Evolutionary conservation across 495 filamentous ascomycete genomes (phyloP), one percentile per base, ranked within the genome.

Genomic region (Talaromyces nanjingensis): DNA sequence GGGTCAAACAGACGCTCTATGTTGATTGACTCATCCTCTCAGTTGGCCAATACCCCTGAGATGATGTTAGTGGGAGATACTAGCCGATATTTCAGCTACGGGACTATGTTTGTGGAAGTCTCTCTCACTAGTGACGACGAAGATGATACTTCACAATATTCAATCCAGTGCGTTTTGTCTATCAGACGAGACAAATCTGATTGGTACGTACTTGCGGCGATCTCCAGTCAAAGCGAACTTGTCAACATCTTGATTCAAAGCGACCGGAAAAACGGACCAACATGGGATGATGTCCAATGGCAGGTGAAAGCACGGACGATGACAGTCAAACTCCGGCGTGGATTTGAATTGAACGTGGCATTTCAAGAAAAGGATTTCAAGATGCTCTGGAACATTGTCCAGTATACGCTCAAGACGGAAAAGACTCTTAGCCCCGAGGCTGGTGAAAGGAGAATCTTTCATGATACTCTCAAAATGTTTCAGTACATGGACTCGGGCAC

Each of bases 251-350:
- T 83, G 60, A 87, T 96, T 29, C 89, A 89, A 63, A 75, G 82
- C 22, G 84, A 88, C 66, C 87, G 83, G 65, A 83, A 83, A 67
- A 73, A 76, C n/a, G 88, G 88, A 0, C 84, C 87, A 2, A 87
- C 84, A 0, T 96, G 92, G 92, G 82, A 90, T 33, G 86, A 91
- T 67, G 85, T 94, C 24, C 78, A 84, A 55, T 96, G 91, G 91
- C 87, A 87, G 59, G 73, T 83, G 11, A 84, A 86, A 16, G 77
- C 78, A 8, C 79, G 81, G 60, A 79, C 77, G 3, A 78, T 96
- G 66, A 79, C 83, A 25, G 74, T 96, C 29, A 83, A 81, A 61
- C 73, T 96, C 12, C 86, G 88, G 2, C 83, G 87, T 52, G 86
- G 88, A 1, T 89, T 91, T 66, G 76, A 86, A 49, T 70, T 93